These are phyloP conservation scores for Globisporangium megalacanthum DNA, from an alignment of 352 stramenopile species.

Conservation along the genomic window DNA sequence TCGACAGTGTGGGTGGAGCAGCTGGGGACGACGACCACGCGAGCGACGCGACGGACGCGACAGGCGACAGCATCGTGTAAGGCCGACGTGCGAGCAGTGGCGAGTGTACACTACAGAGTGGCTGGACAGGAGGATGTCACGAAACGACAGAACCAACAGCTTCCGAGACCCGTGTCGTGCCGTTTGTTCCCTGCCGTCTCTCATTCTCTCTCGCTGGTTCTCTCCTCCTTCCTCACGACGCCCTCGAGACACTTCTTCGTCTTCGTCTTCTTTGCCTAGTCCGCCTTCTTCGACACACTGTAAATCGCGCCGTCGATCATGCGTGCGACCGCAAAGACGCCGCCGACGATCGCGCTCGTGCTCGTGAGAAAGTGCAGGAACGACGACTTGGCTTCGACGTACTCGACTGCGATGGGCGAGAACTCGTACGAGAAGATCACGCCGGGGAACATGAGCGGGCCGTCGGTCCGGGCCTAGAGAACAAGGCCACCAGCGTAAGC, in stretches of 20 bases:
- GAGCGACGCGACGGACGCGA: neutral
- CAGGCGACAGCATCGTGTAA: neutral
- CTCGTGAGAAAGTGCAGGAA: constrained; percentile 85
- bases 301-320: constrained; percentile 87
- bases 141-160: neutral
- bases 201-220: neutral
- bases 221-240: too few relatives aligned
- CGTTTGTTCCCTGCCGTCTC: neutral
- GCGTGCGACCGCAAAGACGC: constrained; percentile 80
- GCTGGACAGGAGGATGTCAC: neutral
- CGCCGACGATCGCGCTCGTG: constrained; percentile 82
- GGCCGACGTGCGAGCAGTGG: neutral
- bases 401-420: constrained; percentile 85
- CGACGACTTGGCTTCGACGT: constrained; percentile 80
- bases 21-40: neutral
- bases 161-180: neutral
- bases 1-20: neutral
- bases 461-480: constrained; percentile 28
- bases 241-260: neutral
- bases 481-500: too few relatives aligned
- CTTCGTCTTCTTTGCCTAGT: constrained; percentile 30
- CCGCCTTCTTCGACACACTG: constrained; percentile 86
- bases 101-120: neutral
- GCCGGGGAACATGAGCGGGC: constrained; percentile 66
- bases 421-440: constrained; percentile 89